Evolutionary conservation across 495 filamentous ascomycete genomes (phyloP), one percentile per base, ranked within the genome.

Genomic region (Penicillium fimorum): DNA sequence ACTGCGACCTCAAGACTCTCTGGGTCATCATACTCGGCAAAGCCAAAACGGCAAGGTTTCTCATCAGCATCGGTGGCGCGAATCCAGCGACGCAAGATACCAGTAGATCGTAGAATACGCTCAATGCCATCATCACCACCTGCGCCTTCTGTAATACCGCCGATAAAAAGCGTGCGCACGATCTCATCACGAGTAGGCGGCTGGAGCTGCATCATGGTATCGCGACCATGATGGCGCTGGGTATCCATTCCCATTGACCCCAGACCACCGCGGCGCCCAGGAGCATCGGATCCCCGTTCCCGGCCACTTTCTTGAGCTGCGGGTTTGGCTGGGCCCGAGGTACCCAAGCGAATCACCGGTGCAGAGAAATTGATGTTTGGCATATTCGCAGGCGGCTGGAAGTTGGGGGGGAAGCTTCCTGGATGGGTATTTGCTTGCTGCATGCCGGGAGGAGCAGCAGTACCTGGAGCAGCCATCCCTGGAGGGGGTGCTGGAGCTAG

Each of bases 331-430:
- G 87, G 86, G 4, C 82, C 83, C 9, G 84, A 82, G 3, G 82
- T 84, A 10, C 93, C 93, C 35, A 99, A 80, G 24, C 94, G 89
- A 70, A 99, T 97, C 35, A 97, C 93, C 47, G 95, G 92, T 18
- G 94, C 95, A 68, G 88, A 94, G 74, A 97, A 96, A 75, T 99
- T 97, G 76, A 98, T 96, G 71, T 96, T 94, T 9, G 94, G 92
- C 79, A 97, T 87, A 67, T 94, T 96, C 42, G 91, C 77, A 22
- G 92, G 93, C 22, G 91, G 84, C 77, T 96, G 91, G 70, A 97
- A 97, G 69, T 87, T 88, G 30, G 87, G 76, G 53, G 90, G 89
- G 60, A 95, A 86, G 59, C 87, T 87, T 57, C 82, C 86, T 61
- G 88, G 89, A 76, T 87, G 74, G 66, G 73, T 71, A 71, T 82